phyloP scores from a whole-genome alignment of 768 basidiomycete species.

The Tylopilus rubrobrunneus region DNA sequence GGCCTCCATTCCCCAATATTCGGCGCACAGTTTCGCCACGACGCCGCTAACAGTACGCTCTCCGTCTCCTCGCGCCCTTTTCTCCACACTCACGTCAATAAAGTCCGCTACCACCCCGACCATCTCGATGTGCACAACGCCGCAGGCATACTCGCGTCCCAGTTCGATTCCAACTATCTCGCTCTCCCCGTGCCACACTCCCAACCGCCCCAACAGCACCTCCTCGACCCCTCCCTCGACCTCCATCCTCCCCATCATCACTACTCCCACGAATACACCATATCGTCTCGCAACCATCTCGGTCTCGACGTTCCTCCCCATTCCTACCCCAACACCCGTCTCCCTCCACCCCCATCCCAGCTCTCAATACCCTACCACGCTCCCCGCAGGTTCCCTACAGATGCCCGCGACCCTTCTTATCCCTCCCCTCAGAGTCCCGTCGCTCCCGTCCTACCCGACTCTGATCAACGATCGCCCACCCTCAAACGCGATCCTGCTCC shows the following conservation, averaged over 20 bases:
- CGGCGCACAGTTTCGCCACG: constrained; percentile 44
- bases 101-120: constrained; percentile 65
- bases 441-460: constrained; percentile 18
- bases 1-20: constrained; percentile 73
- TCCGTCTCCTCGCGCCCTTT: constrained; percentile 47
- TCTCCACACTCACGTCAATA: constrained; percentile 44
- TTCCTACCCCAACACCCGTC: constrained; percentile 39
- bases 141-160: constrained; percentile 44
- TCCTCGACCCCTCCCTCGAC: constrained; percentile 44
- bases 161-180: constrained; percentile 47
- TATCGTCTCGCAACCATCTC: constrained; percentile 42
- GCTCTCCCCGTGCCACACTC: constrained; percentile 29
- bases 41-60: constrained; percentile 38
- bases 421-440: constrained; percentile 31
- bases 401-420: constrained; percentile 37
- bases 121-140: constrained; percentile 45
- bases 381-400: constrained; percentile 32
- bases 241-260: constrained; percentile 34
- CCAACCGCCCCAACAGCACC: constrained; percentile 32
- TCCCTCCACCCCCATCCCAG: constrained; percentile 33
- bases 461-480: constrained; percentile 32
- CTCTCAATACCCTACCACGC: constrained; percentile 21
- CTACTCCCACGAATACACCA: constrained; percentile 39
- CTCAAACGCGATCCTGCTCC: constrained; percentile 44
- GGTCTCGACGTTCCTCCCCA: constrained; percentile 42